phyloP scores from a whole-genome alignment of 2,329 filamentous ascomycete genomes.

The Xylaria arbuscula region DNA sequence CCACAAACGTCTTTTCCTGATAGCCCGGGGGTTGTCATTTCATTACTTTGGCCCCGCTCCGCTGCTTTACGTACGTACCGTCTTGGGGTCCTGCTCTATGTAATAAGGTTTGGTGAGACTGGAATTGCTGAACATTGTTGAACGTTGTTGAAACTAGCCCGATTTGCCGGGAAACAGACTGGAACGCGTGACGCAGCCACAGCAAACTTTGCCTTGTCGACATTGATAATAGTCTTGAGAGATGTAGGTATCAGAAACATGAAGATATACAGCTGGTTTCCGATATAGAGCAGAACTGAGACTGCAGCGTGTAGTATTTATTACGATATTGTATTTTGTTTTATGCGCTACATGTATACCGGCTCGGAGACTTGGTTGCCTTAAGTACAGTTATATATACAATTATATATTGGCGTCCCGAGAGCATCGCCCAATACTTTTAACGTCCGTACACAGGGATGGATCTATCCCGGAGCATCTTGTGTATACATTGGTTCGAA shows the following conservation, averaged over 20 bases:
- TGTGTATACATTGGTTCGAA: slow-evolving; percentile 13
- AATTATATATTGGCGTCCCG: slow-evolving; percentile 18
- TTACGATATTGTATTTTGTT: slow-evolving; percentile 20
- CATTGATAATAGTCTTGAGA: slow-evolving; percentile 1
- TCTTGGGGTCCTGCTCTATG: neutral
- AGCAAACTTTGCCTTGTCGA: no score
- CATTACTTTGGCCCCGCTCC: neutral
- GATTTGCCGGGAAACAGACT: neutral
- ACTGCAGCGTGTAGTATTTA: slow-evolving; percentile 18
- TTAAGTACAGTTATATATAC: slow-evolving; percentile 39
- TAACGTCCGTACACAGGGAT: neutral
- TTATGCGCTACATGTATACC: slow-evolving; percentile 11
- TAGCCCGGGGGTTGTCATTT: slow-evolving; percentile 3
- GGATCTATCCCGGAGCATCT: neutral
- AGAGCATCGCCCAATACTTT: slow-evolving; percentile 10
- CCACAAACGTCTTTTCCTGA: neutral
- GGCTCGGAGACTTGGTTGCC: slow-evolving; percentile 14
- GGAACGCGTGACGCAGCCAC: no score
- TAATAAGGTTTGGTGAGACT: neutral
- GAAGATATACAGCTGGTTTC: slow-evolving; percentile 19
- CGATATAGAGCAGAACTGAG: slow-evolving; percentile 10
- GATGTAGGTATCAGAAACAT: slow-evolving; percentile 9
- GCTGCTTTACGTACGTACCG: neutral
- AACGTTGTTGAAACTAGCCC: no score
- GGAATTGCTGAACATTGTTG: slow-evolving; percentile 4